Evolutionary conservation across 148 eudicot species (phyloP).

Genomic region (Polygonum maritimum): DNA sequence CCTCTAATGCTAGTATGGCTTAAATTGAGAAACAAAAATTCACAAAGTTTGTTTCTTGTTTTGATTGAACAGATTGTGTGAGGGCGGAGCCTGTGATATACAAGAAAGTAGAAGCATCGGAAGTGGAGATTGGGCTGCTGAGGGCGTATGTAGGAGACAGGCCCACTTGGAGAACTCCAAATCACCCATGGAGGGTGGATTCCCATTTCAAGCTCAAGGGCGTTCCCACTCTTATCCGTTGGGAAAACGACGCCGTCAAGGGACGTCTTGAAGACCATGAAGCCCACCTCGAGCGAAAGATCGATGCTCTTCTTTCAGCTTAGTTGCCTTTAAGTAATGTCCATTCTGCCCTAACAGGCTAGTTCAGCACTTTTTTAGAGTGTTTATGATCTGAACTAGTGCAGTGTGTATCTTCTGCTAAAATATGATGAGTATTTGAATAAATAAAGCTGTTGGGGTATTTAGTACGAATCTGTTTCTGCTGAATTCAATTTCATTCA

Average conservation of each 20-base stretch:
- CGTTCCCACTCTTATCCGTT: conserved; percentile 74
- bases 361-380: background rate
- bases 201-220: conserved; percentile 63
- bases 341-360: background rate
- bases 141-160: conserved; percentile 85
- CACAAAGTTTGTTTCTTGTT: background rate
- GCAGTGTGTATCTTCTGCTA: background rate
- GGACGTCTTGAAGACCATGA: conserved; percentile 89
- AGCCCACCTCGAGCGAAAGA: conserved; percentile 58
- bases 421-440: background rate
- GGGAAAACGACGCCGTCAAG: conserved; percentile 52
- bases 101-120: conserved; percentile 54
- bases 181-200: conserved; percentile 72
- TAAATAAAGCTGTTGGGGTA: conserved; percentile 3
- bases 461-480: background rate
- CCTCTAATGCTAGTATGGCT: background rate
- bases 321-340: background rate
- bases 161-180: conserved; percentile 85
- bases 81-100: conserved; percentile 92
- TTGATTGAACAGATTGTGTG: conserved; percentile 59
- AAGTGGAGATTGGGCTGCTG: conserved; percentile 48
- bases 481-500: background rate
- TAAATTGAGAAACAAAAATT: background rate
- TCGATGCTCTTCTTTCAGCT: conserved; percentile 42
- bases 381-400: background rate